Evolutionary conservation across 2,329 filamentous ascomycete genomes (phyloP).

Genomic region (Neofusicoccum parvum): DNA sequence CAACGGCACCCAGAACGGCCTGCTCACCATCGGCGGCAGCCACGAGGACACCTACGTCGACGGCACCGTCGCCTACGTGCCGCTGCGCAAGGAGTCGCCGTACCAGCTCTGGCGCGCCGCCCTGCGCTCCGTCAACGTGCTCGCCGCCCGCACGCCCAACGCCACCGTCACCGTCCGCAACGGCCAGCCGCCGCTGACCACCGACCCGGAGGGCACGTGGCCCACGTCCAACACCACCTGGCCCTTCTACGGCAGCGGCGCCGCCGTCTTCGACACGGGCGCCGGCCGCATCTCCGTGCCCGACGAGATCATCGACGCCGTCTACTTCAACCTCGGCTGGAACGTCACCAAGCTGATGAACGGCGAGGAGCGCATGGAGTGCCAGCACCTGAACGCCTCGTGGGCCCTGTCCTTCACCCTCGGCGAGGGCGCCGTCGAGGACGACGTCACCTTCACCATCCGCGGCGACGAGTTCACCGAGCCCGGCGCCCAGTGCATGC

Average conservation of each 20-base stretch:
- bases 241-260: slow-evolving; percentile 1
- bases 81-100: slow-evolving; percentile 22
- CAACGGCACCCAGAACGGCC: slow-evolving; percentile 23
- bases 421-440: slow-evolving; percentile 21
- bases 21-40: slow-evolving; percentile 26
- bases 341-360: slow-evolving; percentile 24
- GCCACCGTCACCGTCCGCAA: slow-evolving; percentile 18
- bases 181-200: slow-evolving; percentile 16
- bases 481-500: slow-evolving; percentile 25
- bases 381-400: slow-evolving; percentile 26
- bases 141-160: slow-evolving; percentile 22
- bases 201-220: slow-evolving; percentile 17
- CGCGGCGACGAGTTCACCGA: slow-evolving; percentile 24
- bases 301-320: slow-evolving; percentile 16
- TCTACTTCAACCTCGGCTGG: slow-evolving; percentile 29
- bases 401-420: slow-evolving; percentile 27
- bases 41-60: slow-evolving; percentile 62
- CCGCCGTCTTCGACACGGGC: slow-evolving; percentile 28
- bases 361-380: slow-evolving; percentile 25
- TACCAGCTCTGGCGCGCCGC: slow-evolving; percentile 27
- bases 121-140: slow-evolving; percentile 25
- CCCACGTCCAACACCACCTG: slow-evolving; percentile 22
- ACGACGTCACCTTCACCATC: slow-evolving; percentile 25
- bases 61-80: slow-evolving; percentile 56
- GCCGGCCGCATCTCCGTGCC: slow-evolving; percentile 26